phyloP scores from a whole-genome alignment of 2,329 filamentous ascomycete genomes.

The Paraconiothyrium sp. region DNA sequence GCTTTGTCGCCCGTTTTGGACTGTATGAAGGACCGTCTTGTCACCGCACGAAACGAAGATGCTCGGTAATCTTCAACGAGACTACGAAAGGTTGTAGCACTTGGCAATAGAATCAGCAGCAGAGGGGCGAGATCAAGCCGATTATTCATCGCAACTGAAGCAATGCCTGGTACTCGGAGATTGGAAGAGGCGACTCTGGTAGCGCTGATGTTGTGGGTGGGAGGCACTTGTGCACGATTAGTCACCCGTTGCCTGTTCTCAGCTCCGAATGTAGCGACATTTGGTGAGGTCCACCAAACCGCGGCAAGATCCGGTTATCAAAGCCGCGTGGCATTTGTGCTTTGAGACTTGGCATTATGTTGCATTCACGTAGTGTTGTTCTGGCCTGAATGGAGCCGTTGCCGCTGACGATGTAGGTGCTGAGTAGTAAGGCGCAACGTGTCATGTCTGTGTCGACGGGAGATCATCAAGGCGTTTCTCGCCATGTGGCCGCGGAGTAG shows the following conservation, averaged over 20 bases:
- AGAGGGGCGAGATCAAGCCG: neutral
- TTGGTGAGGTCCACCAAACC: neutral
- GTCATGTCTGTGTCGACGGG: neutral
- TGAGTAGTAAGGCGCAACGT: neutral
- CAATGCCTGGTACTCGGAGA: no score
- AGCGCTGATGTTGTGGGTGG: slow-evolving; percentile 16
- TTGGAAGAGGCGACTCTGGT: neutral
- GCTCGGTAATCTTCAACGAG: neutral
- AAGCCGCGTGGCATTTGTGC: no score
- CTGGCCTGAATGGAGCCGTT: neutral
- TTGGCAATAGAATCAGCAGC: neutral
- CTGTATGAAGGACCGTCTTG: neutral
- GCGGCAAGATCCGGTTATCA: neutral
- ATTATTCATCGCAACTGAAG: neutral
- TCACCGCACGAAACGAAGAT: neutral
- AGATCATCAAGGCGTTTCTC: neutral
- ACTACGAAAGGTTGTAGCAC: neutral
- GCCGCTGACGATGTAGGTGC: neutral
- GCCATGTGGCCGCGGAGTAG: neutral
- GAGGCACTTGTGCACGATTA: slow-evolving; percentile 6
- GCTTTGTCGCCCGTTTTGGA: neutral
- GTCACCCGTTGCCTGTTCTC: slow-evolving; percentile 7
- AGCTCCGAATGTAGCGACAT: neutral
- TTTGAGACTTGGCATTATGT: neutral
- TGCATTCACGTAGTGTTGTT: neutral